phyloP scores from a whole-genome alignment of 805 yeast species.

The Scheffersomyces lignosus region DNA sequence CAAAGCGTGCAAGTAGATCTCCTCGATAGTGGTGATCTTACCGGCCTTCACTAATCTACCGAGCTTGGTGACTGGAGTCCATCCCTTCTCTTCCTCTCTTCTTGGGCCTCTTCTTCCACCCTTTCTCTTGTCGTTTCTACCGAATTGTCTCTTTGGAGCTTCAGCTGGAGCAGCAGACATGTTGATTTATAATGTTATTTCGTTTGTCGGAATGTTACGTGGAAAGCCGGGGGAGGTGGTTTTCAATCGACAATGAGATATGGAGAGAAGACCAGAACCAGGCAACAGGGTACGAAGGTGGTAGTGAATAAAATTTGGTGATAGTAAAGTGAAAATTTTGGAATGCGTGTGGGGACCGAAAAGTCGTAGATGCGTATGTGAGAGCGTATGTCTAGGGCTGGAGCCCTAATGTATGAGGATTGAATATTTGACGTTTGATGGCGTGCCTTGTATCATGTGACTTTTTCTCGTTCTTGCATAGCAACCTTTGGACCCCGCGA shows the following conservation, averaged over 20 bases:
- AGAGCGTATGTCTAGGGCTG: slow-evolving; percentile 7
- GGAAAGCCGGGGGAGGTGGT: slow-evolving; percentile 72
- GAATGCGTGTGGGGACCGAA: not conserved
- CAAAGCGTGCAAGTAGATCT: slow-evolving; percentile 98
- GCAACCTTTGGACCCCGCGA: too few relatives aligned
- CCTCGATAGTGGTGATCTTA: slow-evolving; percentile 94
- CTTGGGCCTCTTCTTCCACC: slow-evolving; percentile 62
- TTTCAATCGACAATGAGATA: slow-evolving; percentile 55
- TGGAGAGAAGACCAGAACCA: slow-evolving; percentile 1
- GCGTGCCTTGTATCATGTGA: too few relatives aligned
- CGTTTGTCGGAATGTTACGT: slow-evolving; percentile 63
- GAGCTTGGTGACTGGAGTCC: slow-evolving; percentile 99
- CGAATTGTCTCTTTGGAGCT: slow-evolving; percentile 51
- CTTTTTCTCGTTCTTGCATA: too few relatives aligned
- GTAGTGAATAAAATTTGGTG: not conserved
- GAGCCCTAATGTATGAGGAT: too few relatives aligned
- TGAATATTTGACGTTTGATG: too few relatives aligned
- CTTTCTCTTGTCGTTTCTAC: slow-evolving; percentile 58
- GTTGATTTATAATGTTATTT: slow-evolving; percentile 12
- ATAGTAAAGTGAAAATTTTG: not conserved
- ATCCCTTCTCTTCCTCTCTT: slow-evolving; percentile 94
- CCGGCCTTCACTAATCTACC: slow-evolving; percentile 99
- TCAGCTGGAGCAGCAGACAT: slow-evolving; percentile 46
- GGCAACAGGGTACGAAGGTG: not conserved
- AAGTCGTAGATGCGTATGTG: not conserved